A percentile compares a stretch with the other conserved stretches of the same genome.
phyloP scores from a whole-genome alignment of 208 protist genomes.

The Acanthamoeba culbertsoni region DNA sequence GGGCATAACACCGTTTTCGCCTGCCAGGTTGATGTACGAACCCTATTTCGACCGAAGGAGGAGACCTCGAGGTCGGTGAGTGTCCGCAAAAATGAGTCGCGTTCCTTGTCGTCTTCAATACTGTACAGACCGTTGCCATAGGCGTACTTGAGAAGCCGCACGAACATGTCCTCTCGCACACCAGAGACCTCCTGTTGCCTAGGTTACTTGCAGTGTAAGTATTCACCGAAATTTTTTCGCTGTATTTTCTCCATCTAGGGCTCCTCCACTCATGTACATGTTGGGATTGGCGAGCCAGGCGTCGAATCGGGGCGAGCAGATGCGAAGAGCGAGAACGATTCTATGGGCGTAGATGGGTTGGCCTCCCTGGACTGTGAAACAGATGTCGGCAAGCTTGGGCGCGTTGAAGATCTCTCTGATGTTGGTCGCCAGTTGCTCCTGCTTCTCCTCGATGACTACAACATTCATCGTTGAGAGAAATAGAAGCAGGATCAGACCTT shows the following conservation, averaged over 20 bases:
- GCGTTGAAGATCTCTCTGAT: background rate
- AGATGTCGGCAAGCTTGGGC: background rate
- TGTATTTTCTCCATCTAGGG: too few species aligned
- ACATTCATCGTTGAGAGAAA: too few species aligned
- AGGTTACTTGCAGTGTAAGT: background rate
- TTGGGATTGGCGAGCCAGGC: background rate
- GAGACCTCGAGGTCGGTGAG: background rate
- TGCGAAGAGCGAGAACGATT: background rate
- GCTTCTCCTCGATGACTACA: background rate
- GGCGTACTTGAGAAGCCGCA: background rate
- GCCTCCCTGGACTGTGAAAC: background rate
- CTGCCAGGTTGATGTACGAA: background rate
- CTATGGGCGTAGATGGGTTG: background rate
- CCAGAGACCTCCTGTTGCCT: background rate
- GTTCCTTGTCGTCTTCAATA: background rate
- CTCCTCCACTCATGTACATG: background rate
- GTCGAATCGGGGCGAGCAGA: background rate
- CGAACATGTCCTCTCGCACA: background rate
- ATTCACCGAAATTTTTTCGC: too few species aligned
- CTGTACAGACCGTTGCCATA: conserved; percentile 38
- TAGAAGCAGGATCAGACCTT: background rate
- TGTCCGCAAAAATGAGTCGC: background rate
- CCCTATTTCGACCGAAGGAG: background rate
- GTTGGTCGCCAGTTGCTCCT: background rate
- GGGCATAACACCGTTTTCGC: background rate